Evolutionary conservation across 1,284 basidiomycete species (phyloP), one percentile per base, ranked within the genome.

Genomic region (Gymnopus androsaceus): DNA sequence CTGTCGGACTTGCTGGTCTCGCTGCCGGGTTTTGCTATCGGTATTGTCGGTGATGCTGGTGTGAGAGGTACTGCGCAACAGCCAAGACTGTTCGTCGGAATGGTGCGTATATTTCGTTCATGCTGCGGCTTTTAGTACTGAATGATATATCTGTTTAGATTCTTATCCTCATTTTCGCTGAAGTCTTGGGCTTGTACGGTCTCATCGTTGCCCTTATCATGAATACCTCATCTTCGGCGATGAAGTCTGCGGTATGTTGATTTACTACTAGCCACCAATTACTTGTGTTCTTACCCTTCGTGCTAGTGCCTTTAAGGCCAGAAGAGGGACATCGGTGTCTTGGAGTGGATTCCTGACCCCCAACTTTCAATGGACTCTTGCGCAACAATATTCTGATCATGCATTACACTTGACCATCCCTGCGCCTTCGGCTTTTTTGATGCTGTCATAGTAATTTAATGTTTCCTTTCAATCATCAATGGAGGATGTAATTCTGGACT

Each of bases 11-110:
- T 47, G 87, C 93, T 31, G 93, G 93, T 78, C 82, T 95, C 37
- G 92, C 93, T 15, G 93, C 93, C 54, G 94, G 93, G 48, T 94
- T n/a, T 93, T 69, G 93, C 93, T 15, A 94, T 95, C 66, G 93
- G 95, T 61, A 92, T 98, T 68, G 95, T 98, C 57, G 94, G 96
- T 72, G 94, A 98, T 71, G 92, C 95, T 60, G 93, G 94, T 81
- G 93, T 95, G 38, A 81, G 94, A 59, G 91, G 91, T 56, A 93
- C 91, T 58, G 90, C 91, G 38, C 91, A 96, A 71, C 94, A 98
- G 76, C 92, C 94, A 45, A 82, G 93, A 68, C 80, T 98, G 61
- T 98, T 94, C 75, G 95, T 98, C 67, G 92, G 90, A 68, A 88
- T 88, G 87, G 85, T 85, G 28, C 8, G 76, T 61, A 53, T 50